Evolutionary conservation across 2,329 filamentous ascomycete species (phyloP), one percentile per base, ranked within the genome.

Genomic region (Claviceps capensis): DNA sequence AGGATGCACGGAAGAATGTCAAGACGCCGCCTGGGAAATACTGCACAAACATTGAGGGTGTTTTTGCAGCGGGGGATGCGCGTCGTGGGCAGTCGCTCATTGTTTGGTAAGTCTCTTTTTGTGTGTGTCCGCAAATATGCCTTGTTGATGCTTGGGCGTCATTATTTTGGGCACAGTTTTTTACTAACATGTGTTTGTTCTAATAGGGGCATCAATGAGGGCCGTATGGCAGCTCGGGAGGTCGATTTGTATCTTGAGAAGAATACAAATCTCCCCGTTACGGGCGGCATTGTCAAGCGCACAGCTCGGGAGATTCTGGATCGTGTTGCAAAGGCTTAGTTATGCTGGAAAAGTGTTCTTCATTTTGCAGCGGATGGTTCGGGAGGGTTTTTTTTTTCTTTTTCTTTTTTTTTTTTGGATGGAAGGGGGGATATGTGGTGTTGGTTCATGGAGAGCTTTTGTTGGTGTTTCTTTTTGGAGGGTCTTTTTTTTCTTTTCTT

Each of bases 1-100:
- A 89, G 68, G 91, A 97, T 65, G 78, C 81, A 50, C 83, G 91
- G 63, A 95, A 95, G 80, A 97, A 96, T 68, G 84, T 96, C 72
- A 96, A 96, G 83, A 96, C 91, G 8, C 76, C 88, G 34, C 77
- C 85, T 50, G 89, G 89, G 60, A 84, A 90, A 65, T 96, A 96
- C 71, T 79, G 79, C 63, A 96, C 91, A 63, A 96, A 91, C 65
- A 68, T 95, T 23, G 78, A 86, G 16, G 91, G 90, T 57, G 83
- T 96, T 50, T 96, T 95, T 67, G 89, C 91, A 55, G 91, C 91
- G 55, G 91, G 91, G 71, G 91, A 97, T 70, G 96, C 91, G 70
- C 86, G 90, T 55, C 85, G 91, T 64, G 91, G 91, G 52, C 91
- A 97, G 72, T 95, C 88, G 52, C 76, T 97, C 53, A 96, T 97